phyloP scores from a whole-genome alignment of 2,329 filamentous ascomycete species.

The Rugonectria rugulosa region DNA sequence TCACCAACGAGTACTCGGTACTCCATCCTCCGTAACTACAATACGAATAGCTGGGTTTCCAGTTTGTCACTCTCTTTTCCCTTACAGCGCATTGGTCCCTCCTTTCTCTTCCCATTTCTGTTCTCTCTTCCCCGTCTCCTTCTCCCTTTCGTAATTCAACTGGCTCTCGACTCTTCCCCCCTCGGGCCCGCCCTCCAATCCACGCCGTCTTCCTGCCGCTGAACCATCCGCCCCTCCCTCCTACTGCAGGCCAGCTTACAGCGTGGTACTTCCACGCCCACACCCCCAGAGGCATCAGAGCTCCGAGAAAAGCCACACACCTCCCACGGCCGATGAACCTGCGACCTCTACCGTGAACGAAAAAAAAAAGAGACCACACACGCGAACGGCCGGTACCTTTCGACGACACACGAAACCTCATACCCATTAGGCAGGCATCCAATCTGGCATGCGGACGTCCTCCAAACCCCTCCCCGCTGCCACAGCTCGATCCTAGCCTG shows the following conservation, averaged over 20 bases:
- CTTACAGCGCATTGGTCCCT: no score
- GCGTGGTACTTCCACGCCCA: conserved; percentile 5
- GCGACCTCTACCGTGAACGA: conserved; percentile 1
- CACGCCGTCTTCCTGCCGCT: conserved; percentile 20
- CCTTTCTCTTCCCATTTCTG: conserved; percentile 10
- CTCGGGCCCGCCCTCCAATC: conserved; percentile 20
- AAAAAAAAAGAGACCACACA: no score
- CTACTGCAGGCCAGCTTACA: neutral
- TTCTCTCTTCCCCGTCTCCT: conserved; percentile 1
- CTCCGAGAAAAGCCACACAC: neutral
- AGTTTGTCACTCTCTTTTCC: no score
- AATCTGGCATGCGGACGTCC: conserved; percentile 33
- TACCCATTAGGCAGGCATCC: conserved; percentile 5
- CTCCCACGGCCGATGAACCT: conserved; percentile 2
- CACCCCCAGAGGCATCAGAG: neutral
- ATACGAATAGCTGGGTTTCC: no score
- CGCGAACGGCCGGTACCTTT: conserved; percentile 1
- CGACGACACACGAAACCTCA: neutral
- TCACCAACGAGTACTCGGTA: conserved; percentile 16
- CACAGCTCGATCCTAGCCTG: conserved; percentile 32
- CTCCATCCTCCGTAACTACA: no score
- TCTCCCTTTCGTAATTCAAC: conserved; percentile 26
- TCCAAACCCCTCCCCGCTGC: conserved; percentile 28
- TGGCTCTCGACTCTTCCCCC: neutral
- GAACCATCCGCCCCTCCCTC: conserved; percentile 17